Conservation (phyloP, 306 rosid species). For the Hylodesmum podocarpum region DNA sequence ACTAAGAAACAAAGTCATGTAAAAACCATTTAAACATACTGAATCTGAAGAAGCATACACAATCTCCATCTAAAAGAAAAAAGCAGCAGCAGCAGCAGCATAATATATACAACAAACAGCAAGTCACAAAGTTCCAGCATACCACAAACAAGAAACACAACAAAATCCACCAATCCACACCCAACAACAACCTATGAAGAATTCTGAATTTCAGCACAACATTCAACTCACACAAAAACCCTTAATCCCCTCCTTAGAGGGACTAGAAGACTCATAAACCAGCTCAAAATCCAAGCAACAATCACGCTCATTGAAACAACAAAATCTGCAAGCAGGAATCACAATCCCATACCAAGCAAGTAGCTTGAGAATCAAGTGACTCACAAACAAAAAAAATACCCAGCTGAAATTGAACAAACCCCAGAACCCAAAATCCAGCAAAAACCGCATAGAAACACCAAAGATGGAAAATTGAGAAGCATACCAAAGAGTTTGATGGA, state of each 20-base stretch:
- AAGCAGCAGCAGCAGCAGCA: slow-evolving; percentile 37
- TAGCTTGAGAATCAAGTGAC: slow-evolving; percentile 18
- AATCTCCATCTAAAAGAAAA: not conserved
- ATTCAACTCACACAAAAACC: slow-evolving; percentile 43
- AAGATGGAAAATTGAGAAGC: slow-evolving; percentile 42
- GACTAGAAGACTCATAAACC: slow-evolving; percentile 30
- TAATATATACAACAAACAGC: slow-evolving; percentile 18
- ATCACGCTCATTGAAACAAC: slow-evolving; percentile 30
- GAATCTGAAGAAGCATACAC: slow-evolving; percentile 11
- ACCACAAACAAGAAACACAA: slow-evolving; percentile 28
- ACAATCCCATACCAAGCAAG: slow-evolving; percentile 28
- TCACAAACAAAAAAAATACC: slow-evolving; percentile 8
- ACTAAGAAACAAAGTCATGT: not conserved
- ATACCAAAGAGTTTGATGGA: slow-evolving; percentile 54
- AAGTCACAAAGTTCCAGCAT: slow-evolving; percentile 27
- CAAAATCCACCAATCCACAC: slow-evolving; percentile 35
- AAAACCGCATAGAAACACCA: slow-evolving; percentile 20
- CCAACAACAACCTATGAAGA: slow-evolving; percentile 27
- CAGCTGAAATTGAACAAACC: slow-evolving; percentile 45
- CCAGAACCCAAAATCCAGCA: slow-evolving; percentile 32
- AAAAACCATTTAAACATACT: slow-evolving; percentile 21
- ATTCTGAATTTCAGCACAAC: slow-evolving; percentile 53
- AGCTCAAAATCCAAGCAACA: slow-evolving; percentile 38
- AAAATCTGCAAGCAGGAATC: slow-evolving; percentile 32
- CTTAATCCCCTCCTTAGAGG: slow-evolving; percentile 45